These are phyloP conservation scores for Ramicandelaber brevisporus DNA, from an alignment of 192 early-diverging fungal genomes.

Conservation along the genomic window DNA sequence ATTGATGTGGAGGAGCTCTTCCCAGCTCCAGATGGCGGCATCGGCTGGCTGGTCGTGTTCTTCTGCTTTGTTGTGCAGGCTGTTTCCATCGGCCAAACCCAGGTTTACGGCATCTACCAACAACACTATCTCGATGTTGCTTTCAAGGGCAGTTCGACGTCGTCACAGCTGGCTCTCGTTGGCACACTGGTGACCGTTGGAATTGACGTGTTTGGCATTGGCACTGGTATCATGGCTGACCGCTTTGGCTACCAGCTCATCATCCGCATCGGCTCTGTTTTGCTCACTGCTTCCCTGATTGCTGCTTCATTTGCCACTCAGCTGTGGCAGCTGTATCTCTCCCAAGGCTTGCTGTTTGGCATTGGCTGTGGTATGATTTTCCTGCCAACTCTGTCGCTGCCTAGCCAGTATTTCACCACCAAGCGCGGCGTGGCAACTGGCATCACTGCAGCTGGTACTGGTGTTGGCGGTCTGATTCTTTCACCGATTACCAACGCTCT, in stretches of 20 bases:
- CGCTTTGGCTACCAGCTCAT: slow-evolving; percentile 9
- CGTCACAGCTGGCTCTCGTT: slow-evolving; percentile 18
- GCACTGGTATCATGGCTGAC: slow-evolving; percentile 13
- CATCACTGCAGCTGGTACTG: slow-evolving; percentile 20
- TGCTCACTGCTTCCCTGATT: slow-evolving; percentile 9
- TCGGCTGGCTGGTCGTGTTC: slow-evolving; percentile 23
- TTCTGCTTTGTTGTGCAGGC: slow-evolving; percentile 21
- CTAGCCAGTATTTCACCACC: slow-evolving; percentile 26
- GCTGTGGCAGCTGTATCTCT: slow-evolving; percentile 30
- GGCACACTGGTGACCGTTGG: slow-evolving; percentile 20
- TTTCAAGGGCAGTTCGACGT: slow-evolving; percentile 12
- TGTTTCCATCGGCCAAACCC: slow-evolving; percentile 23
- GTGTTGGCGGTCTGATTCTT: slow-evolving; percentile 22
- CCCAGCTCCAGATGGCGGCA: slow-evolving; percentile 9
- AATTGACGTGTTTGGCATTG: slow-evolving; percentile 18
- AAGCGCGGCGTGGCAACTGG: slow-evolving; percentile 20
- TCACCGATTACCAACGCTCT: slow-evolving; percentile 18
- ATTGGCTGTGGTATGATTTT: slow-evolving; percentile 18
- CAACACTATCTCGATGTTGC: slow-evolving; percentile 11
- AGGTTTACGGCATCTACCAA: slow-evolving; percentile 24
- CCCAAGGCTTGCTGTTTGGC: slow-evolving; percentile 26
- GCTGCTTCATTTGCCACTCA: slow-evolving; percentile 23
- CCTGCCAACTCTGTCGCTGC: slow-evolving; percentile 19
- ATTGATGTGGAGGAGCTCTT: slow-evolving; percentile 12
- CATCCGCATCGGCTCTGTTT: slow-evolving; percentile 8